phyloP scores from a whole-genome alignment of 2,329 filamentous ascomycete genomes.

The Knoxdaviesia capensis region DNA sequence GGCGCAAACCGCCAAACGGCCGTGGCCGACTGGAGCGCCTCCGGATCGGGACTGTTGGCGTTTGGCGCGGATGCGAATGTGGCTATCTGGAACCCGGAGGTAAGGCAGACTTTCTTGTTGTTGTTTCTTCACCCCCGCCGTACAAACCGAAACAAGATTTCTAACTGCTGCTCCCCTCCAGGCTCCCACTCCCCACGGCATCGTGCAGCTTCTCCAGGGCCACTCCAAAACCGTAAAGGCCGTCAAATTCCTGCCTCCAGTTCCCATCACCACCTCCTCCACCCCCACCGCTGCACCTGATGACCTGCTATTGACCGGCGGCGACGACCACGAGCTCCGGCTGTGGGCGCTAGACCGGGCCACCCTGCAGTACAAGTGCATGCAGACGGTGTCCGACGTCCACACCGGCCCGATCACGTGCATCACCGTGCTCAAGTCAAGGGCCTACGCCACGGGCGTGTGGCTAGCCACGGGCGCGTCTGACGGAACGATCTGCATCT shows the following conservation, averaged over 20 bases:
- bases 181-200: conserved; percentile 27
- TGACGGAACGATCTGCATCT: conserved; percentile 53
- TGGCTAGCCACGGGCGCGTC: conserved; percentile 62
- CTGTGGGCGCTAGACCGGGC: conserved; percentile 33
- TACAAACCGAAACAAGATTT: neutral
- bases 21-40: conserved; percentile 69
- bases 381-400: conserved; percentile 34
- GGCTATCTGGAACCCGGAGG: conserved; percentile 67
- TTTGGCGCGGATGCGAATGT: conserved; percentile 82
- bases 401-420: conserved; percentile 64
- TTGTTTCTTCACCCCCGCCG: conserved; percentile 1
- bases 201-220: conserved; percentile 48
- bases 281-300: conserved; percentile 10
- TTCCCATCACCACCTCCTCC: conserved; percentile 21
- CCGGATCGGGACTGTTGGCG: conserved; percentile 43
- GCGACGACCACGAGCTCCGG: conserved; percentile 58
- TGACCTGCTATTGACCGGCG: conserved; percentile 46
- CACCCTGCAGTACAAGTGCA: conserved; percentile 14
- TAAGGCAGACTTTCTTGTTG: conserved; percentile 21
- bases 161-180: conserved; percentile 6
- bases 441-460: conserved; percentile 12
- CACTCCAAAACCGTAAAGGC: conserved; percentile 69
- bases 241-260: conserved; percentile 50
- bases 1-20: conserved; percentile 83
- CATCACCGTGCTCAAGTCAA: conserved; percentile 23